Percentiles rank a stretch among this genome's conserved stretches.
phyloP scores from a whole-genome alignment of 2,329 filamentous ascomycete species.

The Beauveria medogensis region DNA sequence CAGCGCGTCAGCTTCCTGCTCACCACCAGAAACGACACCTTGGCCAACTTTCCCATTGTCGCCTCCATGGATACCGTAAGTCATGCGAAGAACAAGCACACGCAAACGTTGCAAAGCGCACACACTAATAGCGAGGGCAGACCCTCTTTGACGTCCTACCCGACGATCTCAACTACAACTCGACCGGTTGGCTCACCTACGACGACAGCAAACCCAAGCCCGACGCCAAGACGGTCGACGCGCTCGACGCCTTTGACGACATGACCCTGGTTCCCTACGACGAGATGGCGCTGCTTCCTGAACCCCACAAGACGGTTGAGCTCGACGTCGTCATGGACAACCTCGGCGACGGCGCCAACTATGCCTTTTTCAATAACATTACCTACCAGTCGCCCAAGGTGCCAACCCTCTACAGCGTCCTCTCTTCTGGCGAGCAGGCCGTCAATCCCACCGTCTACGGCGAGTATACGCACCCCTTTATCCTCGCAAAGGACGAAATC shows the following conservation, averaged over 20 bases:
- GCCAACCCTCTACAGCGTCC: slow-evolving; percentile 68
- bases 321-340: slow-evolving; percentile 57
- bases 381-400: slow-evolving; percentile 70
- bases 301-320: slow-evolving; percentile 55
- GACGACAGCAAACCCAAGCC: slow-evolving; percentile 35
- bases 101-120: not conserved
- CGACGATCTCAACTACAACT: slow-evolving; percentile 57
- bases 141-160: slow-evolving; percentile 63
- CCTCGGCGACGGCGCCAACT: slow-evolving; percentile 51
- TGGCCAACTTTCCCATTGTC: slow-evolving; percentile 58
- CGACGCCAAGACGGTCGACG: slow-evolving; percentile 40
- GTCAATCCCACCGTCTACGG: slow-evolving; percentile 57
- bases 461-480: slow-evolving; percentile 54
- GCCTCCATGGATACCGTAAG: slow-evolving; percentile 60
- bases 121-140: slow-evolving; percentile 35
- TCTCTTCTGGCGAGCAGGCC: slow-evolving; percentile 53
- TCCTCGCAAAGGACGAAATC: slow-evolving; percentile 60
- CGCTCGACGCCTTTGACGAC: slow-evolving; percentile 68
- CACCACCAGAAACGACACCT: slow-evolving; percentile 54
- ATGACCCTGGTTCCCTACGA: slow-evolving; percentile 63
- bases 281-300: slow-evolving; percentile 47
- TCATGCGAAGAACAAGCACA: not conserved
- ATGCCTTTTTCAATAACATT: slow-evolving; percentile 67
- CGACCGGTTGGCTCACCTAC: slow-evolving; percentile 58
- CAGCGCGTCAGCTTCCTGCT: slow-evolving; percentile 58